Evolutionary conservation across 768 basidiomycete species (phyloP).

Genomic region (Nidularia sp.): DNA sequence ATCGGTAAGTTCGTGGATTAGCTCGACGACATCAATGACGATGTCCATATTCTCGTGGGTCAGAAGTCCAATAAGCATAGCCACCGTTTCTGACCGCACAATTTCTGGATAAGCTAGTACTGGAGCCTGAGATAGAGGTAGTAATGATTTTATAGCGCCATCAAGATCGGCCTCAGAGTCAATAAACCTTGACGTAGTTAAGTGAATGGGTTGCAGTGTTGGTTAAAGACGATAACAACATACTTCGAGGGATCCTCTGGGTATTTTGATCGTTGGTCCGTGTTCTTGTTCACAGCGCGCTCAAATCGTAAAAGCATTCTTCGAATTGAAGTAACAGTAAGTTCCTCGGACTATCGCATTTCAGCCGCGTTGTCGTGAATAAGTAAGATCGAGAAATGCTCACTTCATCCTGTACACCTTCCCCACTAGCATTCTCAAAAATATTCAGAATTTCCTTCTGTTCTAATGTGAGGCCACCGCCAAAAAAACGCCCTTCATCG

Average conservation of each 20-base stretch:
- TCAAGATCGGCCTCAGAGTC: conserved; percentile 98
- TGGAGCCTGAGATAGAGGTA: conserved; percentile 87
- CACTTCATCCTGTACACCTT: conserved; percentile 67
- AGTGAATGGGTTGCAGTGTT: background rate
- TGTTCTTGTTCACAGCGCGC: conserved; percentile 89
- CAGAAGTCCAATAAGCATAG: conserved; percentile 76
- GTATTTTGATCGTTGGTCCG: conserved; percentile 94
- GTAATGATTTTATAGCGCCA: conserved; percentile 74
- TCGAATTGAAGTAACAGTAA: conserved; percentile 69
- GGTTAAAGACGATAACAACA: conserved; percentile 2
- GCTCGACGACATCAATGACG: conserved; percentile 90
- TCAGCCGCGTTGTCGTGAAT: conserved; percentile 14
- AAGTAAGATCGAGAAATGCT: conserved; percentile 17
- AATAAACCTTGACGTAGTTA: conserved; percentile 68
- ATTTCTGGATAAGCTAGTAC: conserved; percentile 86
- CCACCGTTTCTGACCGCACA: conserved; percentile 67
- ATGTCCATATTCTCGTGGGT: conserved; percentile 97
- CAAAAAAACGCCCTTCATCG: conserved; percentile 89
- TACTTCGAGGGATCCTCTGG: conserved; percentile 90
- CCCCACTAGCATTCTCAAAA: conserved; percentile 73
- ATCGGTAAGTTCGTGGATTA: conserved; percentile 92
- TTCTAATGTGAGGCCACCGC: conserved; percentile 86
- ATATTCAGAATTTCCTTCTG: conserved; percentile 96
- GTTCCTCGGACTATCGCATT: conserved; percentile 49
- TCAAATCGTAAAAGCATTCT: conserved; percentile 79